Evolutionary conservation across 441 rosid genomes (phyloP), one percentile per base, ranked within the genome.

Genomic region (Viola pubescens): DNA sequence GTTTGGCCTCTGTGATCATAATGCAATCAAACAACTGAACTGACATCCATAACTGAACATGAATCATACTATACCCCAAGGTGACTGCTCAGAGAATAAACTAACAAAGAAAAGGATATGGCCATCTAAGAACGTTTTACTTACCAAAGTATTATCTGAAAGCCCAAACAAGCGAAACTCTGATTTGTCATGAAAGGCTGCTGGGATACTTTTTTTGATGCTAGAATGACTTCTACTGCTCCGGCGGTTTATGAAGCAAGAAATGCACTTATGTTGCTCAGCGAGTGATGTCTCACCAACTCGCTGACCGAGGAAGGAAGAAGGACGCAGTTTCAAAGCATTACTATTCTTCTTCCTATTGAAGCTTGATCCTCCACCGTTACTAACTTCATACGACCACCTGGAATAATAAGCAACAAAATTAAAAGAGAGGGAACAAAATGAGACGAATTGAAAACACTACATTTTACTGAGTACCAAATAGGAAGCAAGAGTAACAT

Each of bases 151-250:
- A 63, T 51, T 52, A 42, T 70, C 60, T 52, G 71, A 69, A 60
- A 60, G 71, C 71, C 67, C 73, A 54, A 76, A 74, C 73, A 82
- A 81, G 71, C 60, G 68, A 71, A 81, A 82, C 14, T 72, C 13
- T 61, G 94, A 85, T 68, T 73, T 86, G 63, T 94, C 95, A 10
- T 50, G 44, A 65, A 85, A 86, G 38, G 76, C 85, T 59, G 81
- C 70, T 0, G 78, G 82, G 11, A 47, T 14, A 47, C 75, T 66
- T 74, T 73, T 76, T 60, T 50, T 59, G 37, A 71, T 58, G 54
- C 77, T 67, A 34, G 74, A 60, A 69, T 45, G 75, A 45, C 69
- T 70, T 75, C 66, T 74, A 38, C 64, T 26, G 34, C 34, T 26
- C 3, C 34, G 74, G 65, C 66, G 75, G 56, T 73, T 77, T 68